Percentiles rank a stretch among this genome's conserved stretches.
These are phyloP conservation scores for Fusarium continuum DNA, from an alignment of 2,329 filamentous ascomycete genomes.

Conservation along the genomic window DNA sequence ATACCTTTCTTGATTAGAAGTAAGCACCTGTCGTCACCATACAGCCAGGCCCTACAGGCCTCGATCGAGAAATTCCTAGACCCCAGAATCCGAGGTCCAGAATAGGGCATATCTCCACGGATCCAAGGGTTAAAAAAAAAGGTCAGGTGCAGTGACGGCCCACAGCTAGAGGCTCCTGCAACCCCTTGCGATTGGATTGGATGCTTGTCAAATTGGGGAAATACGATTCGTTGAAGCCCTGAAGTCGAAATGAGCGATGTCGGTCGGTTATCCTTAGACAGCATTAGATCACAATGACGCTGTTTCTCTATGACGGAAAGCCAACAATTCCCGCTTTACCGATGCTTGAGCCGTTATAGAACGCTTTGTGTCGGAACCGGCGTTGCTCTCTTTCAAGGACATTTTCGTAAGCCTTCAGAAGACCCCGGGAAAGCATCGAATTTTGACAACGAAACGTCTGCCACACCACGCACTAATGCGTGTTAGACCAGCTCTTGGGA, in stretches of 20 bases:
- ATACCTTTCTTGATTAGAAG: constrained; percentile 6
- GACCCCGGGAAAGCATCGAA: constrained; percentile 10
- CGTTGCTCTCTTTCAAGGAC: neutral
- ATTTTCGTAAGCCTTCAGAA: neutral
- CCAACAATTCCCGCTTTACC: neutral
- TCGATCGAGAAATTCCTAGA: constrained; percentile 24
- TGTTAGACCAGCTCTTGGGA: constrained; percentile 31
- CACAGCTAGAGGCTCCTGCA: constrained; percentile 39
- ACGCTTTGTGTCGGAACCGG: constrained; percentile 17
- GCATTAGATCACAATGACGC: constrained; percentile 41
- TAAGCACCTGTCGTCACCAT: constrained; percentile 27
- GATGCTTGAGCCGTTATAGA: neutral
- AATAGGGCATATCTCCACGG: constrained; percentile 40
- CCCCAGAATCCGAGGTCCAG: constrained; percentile 28
- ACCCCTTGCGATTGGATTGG: constrained; percentile 28
- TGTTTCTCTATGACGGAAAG: neutral
- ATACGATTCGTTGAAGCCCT: constrained; percentile 26
- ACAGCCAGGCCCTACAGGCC: constrained; percentile 17
- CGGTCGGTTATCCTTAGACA: constrained; percentile 14
- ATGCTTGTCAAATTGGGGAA: constrained; percentile 33
- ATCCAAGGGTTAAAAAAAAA: constrained; percentile 29
- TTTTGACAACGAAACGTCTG: constrained; percentile 20
- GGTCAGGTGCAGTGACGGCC: constrained; percentile 42
- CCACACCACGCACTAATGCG: constrained; percentile 29
- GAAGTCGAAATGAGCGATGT: constrained; percentile 28